Percentiles rank a stretch among this genome's conserved stretches.
phyloP scores from a whole-genome alignment of 2,329 filamentous ascomycete genomes.

The Mycosphaerella arachidis region DNA sequence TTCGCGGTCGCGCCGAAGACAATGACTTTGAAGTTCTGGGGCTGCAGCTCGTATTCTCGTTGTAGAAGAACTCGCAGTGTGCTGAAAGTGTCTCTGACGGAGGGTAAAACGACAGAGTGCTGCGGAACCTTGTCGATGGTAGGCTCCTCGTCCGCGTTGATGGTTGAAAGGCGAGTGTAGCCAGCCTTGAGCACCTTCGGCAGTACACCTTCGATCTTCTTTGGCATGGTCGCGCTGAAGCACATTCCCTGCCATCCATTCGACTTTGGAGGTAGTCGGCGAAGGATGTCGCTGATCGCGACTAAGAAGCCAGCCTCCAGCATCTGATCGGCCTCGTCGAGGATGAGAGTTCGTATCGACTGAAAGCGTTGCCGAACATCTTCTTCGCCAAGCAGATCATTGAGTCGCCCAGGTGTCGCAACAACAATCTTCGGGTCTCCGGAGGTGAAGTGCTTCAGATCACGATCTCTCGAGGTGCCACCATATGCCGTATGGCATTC shows the following conservation, averaged over 20 bases:
- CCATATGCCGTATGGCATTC: constrained; percentile 65
- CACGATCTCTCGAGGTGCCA: constrained; percentile 72
- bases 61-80: constrained; percentile 44
- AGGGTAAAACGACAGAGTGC: constrained; percentile 39
- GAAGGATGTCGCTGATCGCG: constrained; percentile 50
- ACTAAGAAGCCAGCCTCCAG: constrained; percentile 52
- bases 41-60: constrained; percentile 38
- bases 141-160: constrained; percentile 42
- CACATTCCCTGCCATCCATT: constrained; percentile 48
- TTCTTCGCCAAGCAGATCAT: constrained; percentile 74
- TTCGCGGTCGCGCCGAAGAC: constrained; percentile 47
- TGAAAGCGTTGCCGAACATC: constrained; percentile 44
- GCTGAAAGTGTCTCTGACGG: constrained; percentile 43
- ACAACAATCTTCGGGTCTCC: constrained; percentile 83
- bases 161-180: constrained; percentile 41
- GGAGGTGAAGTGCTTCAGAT: constrained; percentile 63
- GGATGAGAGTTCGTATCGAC: constrained; percentile 43
- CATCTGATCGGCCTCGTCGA: constrained; percentile 83
- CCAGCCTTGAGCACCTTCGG: constrained; percentile 42
- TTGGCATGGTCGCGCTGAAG: constrained; percentile 44
- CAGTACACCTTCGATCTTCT: constrained; percentile 43
- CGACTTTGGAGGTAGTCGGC: constrained; percentile 48
- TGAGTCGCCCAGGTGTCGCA: constrained; percentile 79
- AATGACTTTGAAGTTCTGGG: constrained; percentile 43
- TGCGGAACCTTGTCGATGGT: constrained; percentile 49